Percentiles rank a stretch among this genome's conserved stretches.
These are phyloP conservation scores for Coemansia sp. DNA, from an alignment of 192 early-diverging fungal genomes.

Conservation along the genomic window DNA sequence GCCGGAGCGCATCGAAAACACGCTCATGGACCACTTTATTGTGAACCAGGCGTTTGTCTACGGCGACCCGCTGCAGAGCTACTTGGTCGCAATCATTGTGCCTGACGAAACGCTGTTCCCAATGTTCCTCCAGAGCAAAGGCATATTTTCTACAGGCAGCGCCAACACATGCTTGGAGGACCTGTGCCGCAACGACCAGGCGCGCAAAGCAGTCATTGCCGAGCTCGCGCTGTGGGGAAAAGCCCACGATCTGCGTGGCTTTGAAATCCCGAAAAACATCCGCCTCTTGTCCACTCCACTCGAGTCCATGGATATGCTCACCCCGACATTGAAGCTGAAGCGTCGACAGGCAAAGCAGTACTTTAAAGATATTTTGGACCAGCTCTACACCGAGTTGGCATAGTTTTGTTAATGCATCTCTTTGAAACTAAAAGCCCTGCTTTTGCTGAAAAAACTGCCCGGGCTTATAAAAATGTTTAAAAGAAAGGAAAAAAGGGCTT, in stretches of 20 bases:
- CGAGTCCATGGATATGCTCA: constrained; percentile 77
- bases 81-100: constrained; percentile 73
- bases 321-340: constrained; percentile 75
- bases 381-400: constrained; percentile 59
- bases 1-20: constrained; percentile 82
- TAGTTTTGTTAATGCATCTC: neutral
- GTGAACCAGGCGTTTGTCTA: constrained; percentile 75
- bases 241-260: constrained; percentile 63
- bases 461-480: no score
- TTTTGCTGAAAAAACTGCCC: no score
- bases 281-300: constrained; percentile 66
- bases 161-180: constrained; percentile 45
- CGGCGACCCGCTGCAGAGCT: constrained; percentile 73
- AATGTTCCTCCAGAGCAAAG: constrained; percentile 52
- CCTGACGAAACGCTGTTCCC: constrained; percentile 63
- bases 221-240: constrained; percentile 60
- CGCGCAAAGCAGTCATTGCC: constrained; percentile 55
- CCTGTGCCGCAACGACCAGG: constrained; percentile 61
- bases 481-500: no score
- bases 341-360: constrained; percentile 46
- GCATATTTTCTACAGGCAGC: constrained; percentile 37
- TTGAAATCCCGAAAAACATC: constrained; percentile 70
- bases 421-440: no score
- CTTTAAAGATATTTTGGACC: constrained; percentile 57
- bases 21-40: constrained; percentile 56